These are phyloP conservation scores for Saccharomycopsis sp. DNA, from an alignment of 805 yeast genomes.

Conservation along the genomic window DNA sequence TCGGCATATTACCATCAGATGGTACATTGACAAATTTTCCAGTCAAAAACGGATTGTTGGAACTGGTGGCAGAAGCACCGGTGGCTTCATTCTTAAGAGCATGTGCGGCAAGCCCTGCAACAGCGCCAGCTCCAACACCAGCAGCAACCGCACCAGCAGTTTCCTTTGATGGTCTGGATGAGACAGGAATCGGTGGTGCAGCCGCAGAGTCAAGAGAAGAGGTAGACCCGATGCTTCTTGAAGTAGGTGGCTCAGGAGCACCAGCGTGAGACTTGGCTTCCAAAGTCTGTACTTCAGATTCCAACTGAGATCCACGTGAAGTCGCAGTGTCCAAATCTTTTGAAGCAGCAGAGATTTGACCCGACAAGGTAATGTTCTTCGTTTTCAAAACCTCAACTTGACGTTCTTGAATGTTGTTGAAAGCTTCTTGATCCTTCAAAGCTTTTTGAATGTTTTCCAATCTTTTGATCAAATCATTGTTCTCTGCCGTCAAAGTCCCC, in stretches of 20 bases:
- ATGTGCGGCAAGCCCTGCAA: constrained; percentile 26
- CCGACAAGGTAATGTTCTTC: constrained; percentile 36
- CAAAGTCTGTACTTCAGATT: too few relatives aligned
- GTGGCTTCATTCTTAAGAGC: too few relatives aligned
- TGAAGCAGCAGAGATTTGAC: constrained; percentile 34
- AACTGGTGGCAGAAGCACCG: too few relatives aligned
- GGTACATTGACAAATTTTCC: constrained; percentile 3
- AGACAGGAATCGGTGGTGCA: constrained; percentile 10
- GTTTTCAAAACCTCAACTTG: constrained; percentile 61
- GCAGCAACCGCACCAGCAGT: constrained; percentile 24
- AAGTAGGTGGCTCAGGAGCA: background rate
- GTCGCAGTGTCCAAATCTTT: constrained; percentile 33
- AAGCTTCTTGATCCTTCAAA: constrained; percentile 51
- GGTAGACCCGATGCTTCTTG: background rate
- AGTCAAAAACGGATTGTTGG: constrained; percentile 13
- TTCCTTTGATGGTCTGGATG: constrained; percentile 19
- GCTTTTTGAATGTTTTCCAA: constrained; percentile 44
- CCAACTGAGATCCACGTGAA: too few relatives aligned
- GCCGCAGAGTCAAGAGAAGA: background rate
- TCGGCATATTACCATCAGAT: background rate
- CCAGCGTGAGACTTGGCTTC: too few relatives aligned
- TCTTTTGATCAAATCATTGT: constrained; percentile 48
- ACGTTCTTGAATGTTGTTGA: constrained; percentile 55
- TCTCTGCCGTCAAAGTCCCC: constrained; percentile 57
- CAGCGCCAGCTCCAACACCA: constrained; percentile 27